Base-by-base conservation (phyloP, 129 eudicot species). In the Pulicaria dysenterica region DNA sequence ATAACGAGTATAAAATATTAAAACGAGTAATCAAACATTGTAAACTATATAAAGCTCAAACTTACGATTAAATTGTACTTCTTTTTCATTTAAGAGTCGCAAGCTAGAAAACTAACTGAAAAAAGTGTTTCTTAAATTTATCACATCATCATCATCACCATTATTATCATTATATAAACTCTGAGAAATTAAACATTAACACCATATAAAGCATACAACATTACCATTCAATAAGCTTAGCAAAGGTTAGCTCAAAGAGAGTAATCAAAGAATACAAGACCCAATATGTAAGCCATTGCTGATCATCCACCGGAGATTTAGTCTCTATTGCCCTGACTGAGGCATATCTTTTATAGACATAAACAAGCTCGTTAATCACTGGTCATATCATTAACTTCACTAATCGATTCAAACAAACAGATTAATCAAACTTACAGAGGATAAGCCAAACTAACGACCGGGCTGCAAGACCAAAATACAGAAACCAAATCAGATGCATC, bases 221-320 rank as follows among this genome's bases (percentile, higher is more conserved):
- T 79, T 79, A 95, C 97, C 99, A 95, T 72, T 90, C 97, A 56
- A 95, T 81, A 70, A 95, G 81, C 55, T 81, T 88, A 41, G 91
- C 89, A 70, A 95, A 90, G 44, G 99, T 95, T 16, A 95, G 96
- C 89, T 95, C 99, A 9, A 90, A 85, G 36, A 95, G 97, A 16
- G 99, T 95, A 54, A 95, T 95, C 89, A 90, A 84, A 5, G 99
- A 95, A 75, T 95, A 90, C 68, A 95, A 80, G 73, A 90, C 76
- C 99, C 99, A 95, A 76, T 95, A 95, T 43, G 99, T 95, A 59
- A 95, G 99, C 99, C 99, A 95, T 72, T 95, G 97, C 63, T 90
- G 92, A 78, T 95, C 97, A 73, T 95, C 97, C 5, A 71, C 56
- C 0, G 85, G 83, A 36, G 99, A 95, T 74, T 90, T 95, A 5